These are phyloP conservation scores for Fusarium sp. DNA, from an alignment of 2,329 filamentous ascomycete genomes.

Conservation along the genomic window DNA sequence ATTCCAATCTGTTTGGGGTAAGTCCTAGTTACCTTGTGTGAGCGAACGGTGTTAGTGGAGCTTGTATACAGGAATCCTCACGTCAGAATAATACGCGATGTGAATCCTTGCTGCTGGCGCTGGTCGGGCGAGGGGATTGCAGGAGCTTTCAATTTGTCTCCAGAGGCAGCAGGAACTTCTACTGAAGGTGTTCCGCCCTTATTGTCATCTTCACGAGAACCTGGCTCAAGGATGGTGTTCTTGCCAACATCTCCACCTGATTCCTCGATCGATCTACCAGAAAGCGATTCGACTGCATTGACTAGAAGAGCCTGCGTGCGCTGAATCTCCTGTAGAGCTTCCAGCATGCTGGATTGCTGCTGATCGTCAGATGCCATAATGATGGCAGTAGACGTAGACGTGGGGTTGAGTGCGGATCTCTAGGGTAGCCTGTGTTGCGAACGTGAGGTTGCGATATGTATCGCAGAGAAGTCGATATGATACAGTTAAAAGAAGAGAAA, in stretches of 20 bases:
- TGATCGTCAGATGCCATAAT: constrained; percentile 38
- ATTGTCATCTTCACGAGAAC: constrained; percentile 14
- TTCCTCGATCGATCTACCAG: constrained; percentile 41
- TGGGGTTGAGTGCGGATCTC: neutral
- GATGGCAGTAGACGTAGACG: neutral
- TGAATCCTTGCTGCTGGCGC: constrained; percentile 57
- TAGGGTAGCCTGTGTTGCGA: constrained; percentile 15
- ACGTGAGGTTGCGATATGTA: neutral
- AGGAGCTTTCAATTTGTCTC: constrained; percentile 35
- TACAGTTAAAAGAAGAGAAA: neutral
- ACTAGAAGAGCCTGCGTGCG: constrained; percentile 53
- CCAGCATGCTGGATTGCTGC: constrained; percentile 37
- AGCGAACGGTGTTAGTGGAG: constrained; percentile 6
- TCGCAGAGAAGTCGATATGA: neutral
- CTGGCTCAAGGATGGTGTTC: constrained; percentile 10
- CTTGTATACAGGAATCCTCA: constrained; percentile 42
- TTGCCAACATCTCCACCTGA: constrained; percentile 7
- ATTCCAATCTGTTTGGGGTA: constrained; percentile 96
- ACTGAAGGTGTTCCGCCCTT: constrained; percentile 5
- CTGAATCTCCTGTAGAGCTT: constrained; percentile 52
- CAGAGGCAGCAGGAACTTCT: constrained; percentile 20
- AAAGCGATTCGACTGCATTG: constrained; percentile 51
- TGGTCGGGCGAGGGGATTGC: constrained; percentile 42
- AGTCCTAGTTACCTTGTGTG: constrained; percentile 58
- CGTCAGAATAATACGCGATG: constrained; percentile 65